Evolutionary conservation across 768 basidiomycete genomes (phyloP).

Genomic region (Boletus sensibilis): DNA sequence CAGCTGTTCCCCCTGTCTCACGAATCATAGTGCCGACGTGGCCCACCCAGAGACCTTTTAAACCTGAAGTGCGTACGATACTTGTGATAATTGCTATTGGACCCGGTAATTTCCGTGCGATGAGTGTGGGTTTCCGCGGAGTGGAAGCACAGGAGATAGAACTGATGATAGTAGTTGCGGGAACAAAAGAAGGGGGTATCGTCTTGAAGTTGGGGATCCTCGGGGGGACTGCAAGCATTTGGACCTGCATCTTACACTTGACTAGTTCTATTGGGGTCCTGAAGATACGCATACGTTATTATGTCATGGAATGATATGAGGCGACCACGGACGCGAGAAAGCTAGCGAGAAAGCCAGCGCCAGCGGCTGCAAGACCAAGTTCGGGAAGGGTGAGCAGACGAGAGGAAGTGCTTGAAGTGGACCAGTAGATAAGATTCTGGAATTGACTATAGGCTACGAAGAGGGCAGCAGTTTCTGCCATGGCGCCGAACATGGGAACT

Average conservation of each 20-base stretch:
- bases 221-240: conserved; percentile 52
- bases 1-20: conserved; percentile 81
- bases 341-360: conserved; percentile 76
- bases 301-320: conserved; percentile 2
- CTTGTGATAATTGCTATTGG: conserved; percentile 49
- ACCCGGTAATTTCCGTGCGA: conserved; percentile 40
- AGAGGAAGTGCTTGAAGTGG: conserved; percentile 27
- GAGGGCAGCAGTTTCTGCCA: conserved; percentile 82
- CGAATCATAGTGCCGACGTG: conserved; percentile 85
- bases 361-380: conserved; percentile 72
- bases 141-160: conserved; percentile 1
- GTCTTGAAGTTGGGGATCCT: conserved; percentile 13
- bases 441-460: conserved; percentile 80
- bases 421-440: conserved; percentile 53
- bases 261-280: conserved; percentile 93
- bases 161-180: neutral
- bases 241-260: conserved; percentile 95
- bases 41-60: conserved; percentile 80
- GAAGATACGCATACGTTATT: conserved; percentile 4
- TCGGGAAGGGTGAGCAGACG: conserved; percentile 55
- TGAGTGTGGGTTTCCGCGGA: conserved; percentile 10
- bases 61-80: conserved; percentile 46
- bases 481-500: conserved; percentile 82
- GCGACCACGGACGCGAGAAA: conserved; percentile 67
- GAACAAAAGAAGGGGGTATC: conserved; percentile 17